These are phyloP conservation scores for Andrographis paniculata DNA, from an alignment of 305 asterid genomes.

Conservation along the genomic window DNA sequence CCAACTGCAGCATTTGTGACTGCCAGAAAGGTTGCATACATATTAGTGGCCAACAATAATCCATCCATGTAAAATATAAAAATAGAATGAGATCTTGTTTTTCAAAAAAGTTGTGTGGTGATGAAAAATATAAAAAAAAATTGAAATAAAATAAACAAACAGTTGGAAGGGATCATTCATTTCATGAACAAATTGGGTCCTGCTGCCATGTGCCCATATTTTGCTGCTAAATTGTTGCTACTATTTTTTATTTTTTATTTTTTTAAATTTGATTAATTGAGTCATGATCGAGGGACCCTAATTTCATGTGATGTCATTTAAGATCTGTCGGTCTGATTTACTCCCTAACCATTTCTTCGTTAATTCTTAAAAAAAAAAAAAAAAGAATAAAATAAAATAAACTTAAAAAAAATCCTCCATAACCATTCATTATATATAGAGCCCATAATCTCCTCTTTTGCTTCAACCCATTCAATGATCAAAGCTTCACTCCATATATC, in stretches of 20 bases:
- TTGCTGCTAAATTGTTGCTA: conserved; percentile 14
- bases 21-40: neutral
- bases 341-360: neutral
- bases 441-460: neutral
- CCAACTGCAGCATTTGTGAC: conserved; percentile 22
- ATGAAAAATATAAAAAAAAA: conserved; percentile 3
- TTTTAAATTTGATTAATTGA: neutral
- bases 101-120: conserved; percentile 1
- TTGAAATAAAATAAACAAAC: conserved; percentile 8
- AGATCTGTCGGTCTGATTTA: conserved; percentile 36
- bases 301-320: conserved; percentile 70
- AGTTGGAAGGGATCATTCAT: conserved; percentile 61
- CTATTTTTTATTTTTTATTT: neutral
- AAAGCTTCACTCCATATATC: neutral
- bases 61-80: conserved; percentile 2
- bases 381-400: no score
- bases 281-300: conserved; percentile 51
- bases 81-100: neutral
- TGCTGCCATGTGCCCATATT: conserved; percentile 34
- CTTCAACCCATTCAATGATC: conserved; percentile 21
- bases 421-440: conserved; percentile 24
- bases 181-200: conserved; percentile 46
- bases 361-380: conserved; percentile 5
- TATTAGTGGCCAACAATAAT: conserved; percentile 7
- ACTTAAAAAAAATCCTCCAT: no score